phyloP scores from a whole-genome alignment of 129 eudicot species.

The Erigeron canadensis region DNA sequence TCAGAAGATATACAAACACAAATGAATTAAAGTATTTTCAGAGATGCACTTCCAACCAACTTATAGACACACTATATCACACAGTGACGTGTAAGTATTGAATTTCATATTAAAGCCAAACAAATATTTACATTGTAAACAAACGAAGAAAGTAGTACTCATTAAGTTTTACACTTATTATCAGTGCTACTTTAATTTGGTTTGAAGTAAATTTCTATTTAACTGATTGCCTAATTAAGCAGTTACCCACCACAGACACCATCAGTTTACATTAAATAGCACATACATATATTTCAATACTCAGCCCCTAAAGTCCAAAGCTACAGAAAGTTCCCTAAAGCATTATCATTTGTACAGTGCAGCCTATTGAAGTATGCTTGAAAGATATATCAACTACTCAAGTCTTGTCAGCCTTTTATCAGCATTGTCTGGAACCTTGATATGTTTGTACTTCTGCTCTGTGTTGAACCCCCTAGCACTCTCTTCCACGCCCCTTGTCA shows the following conservation, averaged over 20 bases:
- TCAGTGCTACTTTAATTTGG: neutral
- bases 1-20: neutral
- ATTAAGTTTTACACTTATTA: conserved; percentile 15
- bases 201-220: conserved; percentile 8
- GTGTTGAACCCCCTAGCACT: conserved; percentile 58
- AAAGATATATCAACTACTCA: neutral
- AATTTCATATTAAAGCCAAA: neutral
- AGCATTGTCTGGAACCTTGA: conserved; percentile 51
- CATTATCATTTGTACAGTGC: conserved; percentile 5
- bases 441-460: conserved; percentile 82
- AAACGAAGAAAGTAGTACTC: conserved; percentile 20
- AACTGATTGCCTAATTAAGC: conserved; percentile 21
- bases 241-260: conserved; percentile 21
- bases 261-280: neutral
- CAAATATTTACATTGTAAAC: conserved; percentile 3
- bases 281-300: conserved; percentile 10
- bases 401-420: conserved; percentile 21
- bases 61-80: neutral
- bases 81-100: neutral
- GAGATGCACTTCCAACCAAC: neutral
- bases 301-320: neutral
- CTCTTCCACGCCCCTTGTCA: conserved; percentile 61
- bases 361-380: conserved; percentile 7
- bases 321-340: conserved; percentile 5
- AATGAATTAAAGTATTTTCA: neutral